Evolutionary conservation across 495 filamentous ascomycete genomes (phyloP), one percentile per base, ranked within the genome.

Genomic region (Sphaerosporella brunnea): DNA sequence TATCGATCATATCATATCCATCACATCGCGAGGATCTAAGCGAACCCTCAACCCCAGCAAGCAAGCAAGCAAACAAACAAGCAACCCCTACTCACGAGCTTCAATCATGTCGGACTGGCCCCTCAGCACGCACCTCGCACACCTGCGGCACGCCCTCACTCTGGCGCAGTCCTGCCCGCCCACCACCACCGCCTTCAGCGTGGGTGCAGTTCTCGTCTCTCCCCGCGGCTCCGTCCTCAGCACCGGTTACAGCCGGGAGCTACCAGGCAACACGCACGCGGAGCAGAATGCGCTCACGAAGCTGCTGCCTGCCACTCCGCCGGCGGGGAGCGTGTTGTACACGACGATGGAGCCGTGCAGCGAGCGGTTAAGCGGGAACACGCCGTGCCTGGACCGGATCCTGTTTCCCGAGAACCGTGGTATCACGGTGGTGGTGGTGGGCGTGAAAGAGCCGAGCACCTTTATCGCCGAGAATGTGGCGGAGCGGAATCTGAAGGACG

Each of bases 321-420:
- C 45, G 2, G 34, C 32, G 13, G 58, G 62, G 19, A 67, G 80
- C 2, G 70, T 76, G 9, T 67, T 97, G 24, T 96, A 95, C 61
- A 93, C 92, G 1, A 94, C 86, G 0, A 81, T 97, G 68, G 90
- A 96, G 65, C 90, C 90, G 1, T 97, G 90, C 63, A 80, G 73
- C 34, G 72, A 80, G 51, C 68, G 90, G 39, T 62, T 90, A 23
- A 85, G 78, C 36, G 87, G 86, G 2, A 90, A 95, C 61, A 52
- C 70, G 28, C 75, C 84, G 0, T 97, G 90, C 56, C 80, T 82
- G 9, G 75, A 93, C 52, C 69, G 87, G 46, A 87, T 96, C 45
- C 61, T 85, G 44, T n/a, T n/a, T n/a, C n/a, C n/a, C n/a, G 63
- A 66, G 34, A 74, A 80, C 16, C 71, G 70, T 1, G 52, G 46